Base-by-base conservation (phyloP, 768 basidiomycete genomes). In the Phlegmacium glaucopus region DNA sequence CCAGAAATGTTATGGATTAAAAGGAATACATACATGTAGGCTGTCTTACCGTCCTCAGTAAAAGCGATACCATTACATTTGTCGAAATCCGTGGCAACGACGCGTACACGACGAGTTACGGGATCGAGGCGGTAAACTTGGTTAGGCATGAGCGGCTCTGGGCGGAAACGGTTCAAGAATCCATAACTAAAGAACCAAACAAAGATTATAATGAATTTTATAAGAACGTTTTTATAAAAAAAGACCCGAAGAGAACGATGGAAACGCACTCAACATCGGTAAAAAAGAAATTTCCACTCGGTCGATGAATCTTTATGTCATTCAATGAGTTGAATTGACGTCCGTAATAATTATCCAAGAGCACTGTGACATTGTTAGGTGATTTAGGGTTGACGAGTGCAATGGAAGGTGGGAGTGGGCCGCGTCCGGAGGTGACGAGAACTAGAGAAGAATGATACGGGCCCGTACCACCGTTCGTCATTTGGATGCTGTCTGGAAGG, bases 251-350 rank as follows among this genome's bases (percentile, higher is more conserved):
- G 10, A 9, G 28, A 30, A 39, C 16, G 29, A 37, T n/a, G 17
- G 27, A 18, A 3, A 73, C 79, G 38, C 67, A 89, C 79, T 72
- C 68, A 12, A 73, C 71, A 57, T 92, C 88, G 0, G 88, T 90
- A 65, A 91, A 89, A 67, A 85, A 89, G 2, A 90, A 54, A 32
- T 78, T 78, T 30, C 81, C 80, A 51, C 76, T 49, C 8, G 27
- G 84, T 1, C 85, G 86, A 44, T 88, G 82, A 3, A 89, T 69
- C 55, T 87, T 89, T 49, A 85, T 72, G 53, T 93, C 89, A 61
- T 90, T 88, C 42, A 91, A 61, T 1, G 88, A 88, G 64, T 87
- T 90, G 67, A 90, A 92, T 53, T 89, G 87, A 3, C 86, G 71
- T 2, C 88, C 88, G 55, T 79, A 86, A 64, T 76, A 88, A 66